Base-by-base conservation (phyloP, 176 grass and related monocot genomes). In the Lolium rigidum region DNA sequence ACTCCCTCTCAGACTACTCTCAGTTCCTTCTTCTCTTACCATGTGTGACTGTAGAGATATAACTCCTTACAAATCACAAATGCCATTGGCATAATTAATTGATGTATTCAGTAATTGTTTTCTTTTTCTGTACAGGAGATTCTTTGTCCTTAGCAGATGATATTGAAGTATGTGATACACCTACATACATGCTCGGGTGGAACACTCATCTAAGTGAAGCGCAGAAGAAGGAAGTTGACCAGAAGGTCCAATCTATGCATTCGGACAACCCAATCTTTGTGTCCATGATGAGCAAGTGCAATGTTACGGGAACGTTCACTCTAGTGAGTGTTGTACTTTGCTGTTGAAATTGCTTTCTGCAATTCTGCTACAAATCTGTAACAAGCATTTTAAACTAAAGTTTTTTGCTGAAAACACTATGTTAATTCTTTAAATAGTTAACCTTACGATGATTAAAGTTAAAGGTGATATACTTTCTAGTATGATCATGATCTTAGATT, bases 201-300 rank as follows among this genome's bases (percentile, higher is more conserved):
- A 76, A 54, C 24, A 76, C 24, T 25, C 73, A 51, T 76, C 73
- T 76, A 76, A 35, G 49, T 35, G 47, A 28, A 54, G 24, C 9
- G 25, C 73, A 76, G 73, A 76, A 76, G 73, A 35, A 76, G 73
- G 48, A 52, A 20, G 73, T 76, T 76, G 73, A 76, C 22, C 15
- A 76, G 73, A 11, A 76, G 73, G 15, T 54, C 73, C 24, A 76
- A 76, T 9, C 15, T 55, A 76, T 76, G 2, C 49, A 26, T 31
- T 76, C 48, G 18, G 48, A 54, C 48, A 76, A 54, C 49, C 73
- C 73, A 54, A 76, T 54, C 73, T 76, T 76, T 76, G 73, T 76
- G 73, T 26, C 48, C 48, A 35, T 35, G 24, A 76, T 76, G 73
- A 54, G 15, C 48, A 76, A 76, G 48, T 76, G 73, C 73, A 76